Base-by-base conservation (phyloP, 2,329 filamentous ascomycete genomes). In the Xylaria digitata region DNA sequence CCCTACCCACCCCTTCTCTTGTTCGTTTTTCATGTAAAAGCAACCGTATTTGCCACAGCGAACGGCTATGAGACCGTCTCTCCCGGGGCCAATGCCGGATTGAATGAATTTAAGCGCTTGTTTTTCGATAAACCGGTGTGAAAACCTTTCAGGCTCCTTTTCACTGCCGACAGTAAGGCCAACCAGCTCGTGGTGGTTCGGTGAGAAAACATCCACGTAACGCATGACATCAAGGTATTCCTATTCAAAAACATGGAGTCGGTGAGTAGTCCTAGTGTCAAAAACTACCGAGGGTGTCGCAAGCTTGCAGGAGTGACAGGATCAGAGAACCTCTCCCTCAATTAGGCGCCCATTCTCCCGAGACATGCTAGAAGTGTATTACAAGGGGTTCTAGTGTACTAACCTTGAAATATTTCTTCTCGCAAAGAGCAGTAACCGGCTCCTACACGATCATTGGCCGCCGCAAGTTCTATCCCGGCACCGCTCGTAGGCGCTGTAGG, bases 371-470 rank as follows among this genome's bases (percentile, higher is more conserved):
- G 11, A 40, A 40, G 2, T 13, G 37, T 40, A 13, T 15, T 13
- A 13, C 1, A 40, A 40, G 37, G 13, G 11, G 13, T 15, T 40
- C 2, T 40, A 37, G 37, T 9, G 37, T 40, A 40, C 37, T 40
- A 9, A 40, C 17, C 1, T n/a, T 0, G 5, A 55, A 3, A 2
- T 43, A 15, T 3, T 56, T 7, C 11, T 4, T 5, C 2, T n/a
- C 6, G 21, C 43, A 49, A 30, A 3, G 17, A 17, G 1, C 17
- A 6, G 17, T 6, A 8, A 23, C 9, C 8, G 65, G 55, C 50
- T 67, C 61, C 65, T 61, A 67, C 15, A 56, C 15, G 6, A 67
- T 37, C 0, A 52, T n/a, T n/a, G 60, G 65, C 17, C 15, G 23
- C 1, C 23, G 7, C 6, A 17, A 3, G 13, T 17, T 2, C 1